Evolutionary conservation across 1,284 basidiomycete genomes (phyloP), one percentile per base, ranked within the genome.

Genomic region (Puccinia triticina): DNA sequence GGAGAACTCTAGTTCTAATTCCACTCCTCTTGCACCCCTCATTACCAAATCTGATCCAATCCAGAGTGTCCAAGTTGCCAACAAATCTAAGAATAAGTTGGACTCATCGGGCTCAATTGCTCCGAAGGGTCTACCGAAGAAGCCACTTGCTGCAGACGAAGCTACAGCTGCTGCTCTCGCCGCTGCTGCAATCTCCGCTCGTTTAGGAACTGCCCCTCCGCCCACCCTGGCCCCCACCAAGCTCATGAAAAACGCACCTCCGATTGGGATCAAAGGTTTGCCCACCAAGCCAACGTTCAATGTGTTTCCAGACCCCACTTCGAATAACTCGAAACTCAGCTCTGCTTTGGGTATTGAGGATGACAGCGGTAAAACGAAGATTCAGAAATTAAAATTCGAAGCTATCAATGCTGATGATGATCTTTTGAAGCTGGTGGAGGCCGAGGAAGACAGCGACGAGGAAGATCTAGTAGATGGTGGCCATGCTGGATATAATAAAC

Each of bases 381-480:
- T 82, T 59, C 80, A 82, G 75, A 82, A 82, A 46, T 59, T 82
- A 32, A 82, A 26, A n/a, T 82, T 82, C 26, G 80, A 82, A 53
- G 80, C 80, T 59, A 82, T 82, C 50, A 67, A 82, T 50, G 84
- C 82, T 5, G 82, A 83, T 37, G 78, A 82, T 69, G 80, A 82
- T 55, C 80, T 82, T 40, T 59, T 82, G 14, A 82, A 78, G 53
- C 46, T 73, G 43, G 75, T 66, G n/a, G 74, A 50, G n/a, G 73
- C 82, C 32, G 79, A 84, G 67, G 82, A 83, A 37, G 84, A 83
- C 23, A 83, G 83, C 73, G 84, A 84, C 57, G 84, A 84, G 40
- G 84, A 84, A 57, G 84, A 84, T 66, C 61, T 84, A 46, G 83
- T 79, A 14, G 84, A 83, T 66, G 84, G 84, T 37, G 84, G 84